These are phyloP conservation scores for Paraconiothyrium sp. DNA, from an alignment of 2,329 filamentous ascomycete genomes.

Conservation along the genomic window DNA sequence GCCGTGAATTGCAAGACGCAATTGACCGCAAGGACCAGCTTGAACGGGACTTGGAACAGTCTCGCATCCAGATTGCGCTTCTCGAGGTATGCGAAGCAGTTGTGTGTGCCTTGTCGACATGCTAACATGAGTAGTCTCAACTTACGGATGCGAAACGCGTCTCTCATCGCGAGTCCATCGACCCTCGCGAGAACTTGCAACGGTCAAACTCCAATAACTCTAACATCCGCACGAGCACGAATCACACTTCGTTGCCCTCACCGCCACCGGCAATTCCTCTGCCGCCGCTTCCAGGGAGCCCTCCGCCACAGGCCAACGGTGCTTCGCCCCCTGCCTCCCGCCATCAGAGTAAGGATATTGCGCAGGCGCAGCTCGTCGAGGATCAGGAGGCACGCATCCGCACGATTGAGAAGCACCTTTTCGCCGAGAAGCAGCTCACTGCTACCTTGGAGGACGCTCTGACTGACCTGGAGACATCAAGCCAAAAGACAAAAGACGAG, in stretches of 20 bases:
- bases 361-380: constrained; percentile 82
- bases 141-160: constrained; percentile 65
- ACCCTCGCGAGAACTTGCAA: constrained; percentile 59
- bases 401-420: constrained; percentile 95
- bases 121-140: constrained; percentile 63
- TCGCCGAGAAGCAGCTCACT: constrained; percentile 95
- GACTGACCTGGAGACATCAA: constrained; percentile 89
- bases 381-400: constrained; percentile 95
- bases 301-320: constrained; percentile 60
- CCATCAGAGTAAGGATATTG: constrained; percentile 82
- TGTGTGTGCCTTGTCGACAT: constrained; percentile 2
- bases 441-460: constrained; percentile 95
- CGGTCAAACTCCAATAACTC: constrained; percentile 69
- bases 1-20: constrained; percentile 53
- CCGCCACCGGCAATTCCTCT: constrained; percentile 96
- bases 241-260: constrained; percentile 85
- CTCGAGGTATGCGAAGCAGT: constrained; percentile 73
- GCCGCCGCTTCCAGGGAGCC: constrained; percentile 77
- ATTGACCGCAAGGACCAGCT: constrained; percentile 55
- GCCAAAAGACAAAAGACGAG: constrained; percentile 90
- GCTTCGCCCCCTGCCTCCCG: constrained; percentile 69
- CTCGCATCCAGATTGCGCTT: constrained; percentile 75
- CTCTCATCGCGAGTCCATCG: constrained; percentile 56
- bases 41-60: constrained; percentile 77
- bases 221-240: constrained; percentile 84